Conservation (phyloP, 768 basidiomycete genomes). For the Macrolepiota albuminosa region DNA sequence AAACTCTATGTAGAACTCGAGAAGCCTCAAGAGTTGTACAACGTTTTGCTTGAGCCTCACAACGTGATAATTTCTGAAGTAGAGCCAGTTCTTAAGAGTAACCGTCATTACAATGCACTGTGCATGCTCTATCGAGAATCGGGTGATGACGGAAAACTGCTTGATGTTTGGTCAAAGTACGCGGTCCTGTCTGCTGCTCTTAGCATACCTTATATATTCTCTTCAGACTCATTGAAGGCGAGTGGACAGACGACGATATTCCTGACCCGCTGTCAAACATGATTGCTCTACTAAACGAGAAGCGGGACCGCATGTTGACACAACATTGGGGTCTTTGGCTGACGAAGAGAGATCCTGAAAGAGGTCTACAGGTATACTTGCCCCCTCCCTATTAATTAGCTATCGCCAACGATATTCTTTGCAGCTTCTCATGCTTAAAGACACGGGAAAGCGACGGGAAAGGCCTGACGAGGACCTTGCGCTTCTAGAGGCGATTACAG, state of each 20-base stretch:
- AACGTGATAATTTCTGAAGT: slow-evolving; percentile 56
- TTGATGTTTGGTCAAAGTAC: slow-evolving; percentile 67
- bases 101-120: slow-evolving; percentile 55
- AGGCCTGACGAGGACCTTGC: slow-evolving; percentile 58
- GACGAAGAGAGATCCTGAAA: slow-evolving; percentile 59
- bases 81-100: slow-evolving; percentile 47
- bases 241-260: slow-evolving; percentile 59
- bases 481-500: slow-evolving; percentile 51
- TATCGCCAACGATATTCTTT: background rate
- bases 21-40: slow-evolving; percentile 57
- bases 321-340: slow-evolving; percentile 84
- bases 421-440: slow-evolving; percentile 58
- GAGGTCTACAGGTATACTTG: slow-evolving; percentile 60
- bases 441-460: slow-evolving; percentile 50
- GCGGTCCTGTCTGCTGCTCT: slow-evolving; percentile 19
- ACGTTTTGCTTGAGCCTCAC: slow-evolving; percentile 51
- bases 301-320: slow-evolving; percentile 55
- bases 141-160: slow-evolving; percentile 55
- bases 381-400: background rate
- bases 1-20: slow-evolving; percentile 64
- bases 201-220: background rate
- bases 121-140: slow-evolving; percentile 54
- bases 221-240: slow-evolving; percentile 59
- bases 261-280: slow-evolving; percentile 60
- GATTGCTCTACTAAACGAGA: slow-evolving; percentile 49